Evolutionary conservation across 2,329 filamentous ascomycete genomes (phyloP).

Genomic region (Beauveria asiatica): DNA sequence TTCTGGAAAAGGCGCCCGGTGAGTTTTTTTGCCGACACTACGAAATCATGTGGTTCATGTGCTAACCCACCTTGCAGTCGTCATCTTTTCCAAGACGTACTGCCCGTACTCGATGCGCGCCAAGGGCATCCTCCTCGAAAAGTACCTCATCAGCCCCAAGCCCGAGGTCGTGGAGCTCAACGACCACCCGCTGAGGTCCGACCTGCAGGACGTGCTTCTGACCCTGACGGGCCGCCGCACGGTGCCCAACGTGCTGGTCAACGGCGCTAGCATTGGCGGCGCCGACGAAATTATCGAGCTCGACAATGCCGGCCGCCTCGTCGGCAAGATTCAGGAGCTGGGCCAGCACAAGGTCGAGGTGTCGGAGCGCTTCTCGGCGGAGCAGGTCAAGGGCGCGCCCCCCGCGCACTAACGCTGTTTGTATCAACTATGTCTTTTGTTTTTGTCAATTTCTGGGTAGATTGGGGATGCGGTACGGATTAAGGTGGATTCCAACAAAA

Average conservation of each 20-base stretch:
- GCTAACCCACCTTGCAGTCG: slow-evolving; percentile 46
- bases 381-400: slow-evolving; percentile 8
- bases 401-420: background rate
- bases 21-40: slow-evolving; percentile 25
- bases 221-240: slow-evolving; percentile 73
- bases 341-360: slow-evolving; percentile 57
- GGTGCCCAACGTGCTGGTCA: slow-evolving; percentile 86
- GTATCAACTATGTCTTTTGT: too few species aligned
- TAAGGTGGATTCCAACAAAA: too few species aligned
- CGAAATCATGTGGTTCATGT: too few species aligned
- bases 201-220: slow-evolving; percentile 63
- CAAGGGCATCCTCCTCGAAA: slow-evolving; percentile 74
- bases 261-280: slow-evolving; percentile 82
- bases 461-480: too few species aligned
- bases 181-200: slow-evolving; percentile 61
- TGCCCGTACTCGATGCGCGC: slow-evolving; percentile 81
- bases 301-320: slow-evolving; percentile 56
- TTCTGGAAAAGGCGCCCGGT: slow-evolving; percentile 81
- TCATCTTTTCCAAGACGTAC: slow-evolving; percentile 94
- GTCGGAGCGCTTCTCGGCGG: slow-evolving; percentile 35
- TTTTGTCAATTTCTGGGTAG: too few species aligned
- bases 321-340: slow-evolving; percentile 62
- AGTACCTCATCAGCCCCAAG: slow-evolving; percentile 72
- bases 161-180: slow-evolving; percentile 91
- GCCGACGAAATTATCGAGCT: slow-evolving; percentile 76